These are phyloP conservation scores for Tylopilus cervinicoccineus DNA, from an alignment of 768 basidiomycete genomes.

Conservation along the genomic window DNA sequence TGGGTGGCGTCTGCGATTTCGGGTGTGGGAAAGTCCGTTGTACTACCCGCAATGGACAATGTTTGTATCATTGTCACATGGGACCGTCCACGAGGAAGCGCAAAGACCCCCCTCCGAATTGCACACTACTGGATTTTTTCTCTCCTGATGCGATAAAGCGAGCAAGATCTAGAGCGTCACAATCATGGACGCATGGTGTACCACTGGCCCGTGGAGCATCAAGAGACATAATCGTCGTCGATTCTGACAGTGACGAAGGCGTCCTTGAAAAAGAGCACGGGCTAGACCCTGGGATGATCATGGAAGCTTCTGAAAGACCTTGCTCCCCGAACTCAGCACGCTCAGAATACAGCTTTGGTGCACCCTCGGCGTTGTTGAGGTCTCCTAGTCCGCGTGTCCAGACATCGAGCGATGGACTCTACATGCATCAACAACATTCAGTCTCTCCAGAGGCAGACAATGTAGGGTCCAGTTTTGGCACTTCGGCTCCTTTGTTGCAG, in stretches of 20 bases:
- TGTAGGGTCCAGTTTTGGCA: conserved; percentile 16
- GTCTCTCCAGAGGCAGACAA: neutral
- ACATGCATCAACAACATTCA: neutral
- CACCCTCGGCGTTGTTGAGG: conserved; percentile 25
- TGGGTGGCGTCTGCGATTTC: too few species aligned
- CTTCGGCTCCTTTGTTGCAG: conserved; percentile 15
- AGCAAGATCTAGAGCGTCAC: conserved; percentile 11
- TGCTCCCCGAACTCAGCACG: neutral
- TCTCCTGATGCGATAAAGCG: conserved; percentile 22
- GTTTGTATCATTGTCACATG: too few species aligned
- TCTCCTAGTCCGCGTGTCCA: neutral
- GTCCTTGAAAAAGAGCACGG: neutral
- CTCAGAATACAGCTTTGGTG: conserved; percentile 17
- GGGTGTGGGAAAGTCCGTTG: too few species aligned
- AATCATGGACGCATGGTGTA: neutral
- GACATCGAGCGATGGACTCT: neutral
- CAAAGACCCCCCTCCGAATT: conserved; percentile 27
- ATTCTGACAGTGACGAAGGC: conserved; percentile 52
- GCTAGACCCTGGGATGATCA: neutral
- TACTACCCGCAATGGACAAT: too few species aligned
- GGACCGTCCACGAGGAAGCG: conserved; percentile 35
- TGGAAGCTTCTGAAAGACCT: neutral
- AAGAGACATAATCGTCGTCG: conserved; percentile 55
- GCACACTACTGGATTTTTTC: conserved; percentile 49
- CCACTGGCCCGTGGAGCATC: conserved; percentile 1